Conservation (phyloP, 1,284 basidiomycete genomes). For the Phenoliferia sp. region DNA sequence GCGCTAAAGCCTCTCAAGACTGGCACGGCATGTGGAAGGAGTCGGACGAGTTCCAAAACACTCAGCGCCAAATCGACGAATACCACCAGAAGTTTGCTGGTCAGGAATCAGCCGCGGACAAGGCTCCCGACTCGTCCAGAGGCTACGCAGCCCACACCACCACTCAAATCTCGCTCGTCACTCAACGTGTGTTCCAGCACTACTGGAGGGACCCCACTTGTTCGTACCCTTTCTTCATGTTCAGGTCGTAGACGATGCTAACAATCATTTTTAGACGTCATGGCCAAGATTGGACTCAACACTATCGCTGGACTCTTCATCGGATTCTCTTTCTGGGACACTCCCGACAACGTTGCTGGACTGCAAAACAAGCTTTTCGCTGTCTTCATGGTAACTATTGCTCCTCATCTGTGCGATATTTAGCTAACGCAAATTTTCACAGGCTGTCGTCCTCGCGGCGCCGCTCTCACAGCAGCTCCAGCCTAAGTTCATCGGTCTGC, state of each 20-base stretch:
- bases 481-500: slow-evolving; percentile 50
- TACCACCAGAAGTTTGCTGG: slow-evolving; percentile 37
- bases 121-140: slow-evolving; percentile 35
- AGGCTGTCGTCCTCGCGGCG: slow-evolving; percentile 15
- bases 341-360: slow-evolving; percentile 61
- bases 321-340: slow-evolving; percentile 58
- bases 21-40: slow-evolving; percentile 71
- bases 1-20: slow-evolving; percentile 54
- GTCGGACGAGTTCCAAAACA: slow-evolving; percentile 46
- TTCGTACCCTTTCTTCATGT: slow-evolving; percentile 27
- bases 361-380: slow-evolving; percentile 79
- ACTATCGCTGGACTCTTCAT: slow-evolving; percentile 46
- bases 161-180: slow-evolving; percentile 37
- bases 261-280: too few relatives aligned
- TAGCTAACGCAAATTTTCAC: neutral
- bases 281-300: slow-evolving; percentile 52
- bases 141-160: slow-evolving; percentile 37
- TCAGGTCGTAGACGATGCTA: too few relatives aligned
- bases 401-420: neutral
- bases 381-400: slow-evolving; percentile 55
- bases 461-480: slow-evolving; percentile 46
- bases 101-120: slow-evolving; percentile 31
- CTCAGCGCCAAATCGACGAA: slow-evolving; percentile 46
- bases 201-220: slow-evolving; percentile 43
- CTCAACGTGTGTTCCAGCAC: slow-evolving; percentile 31